Base-by-base conservation (phyloP, 2,329 filamentous ascomycete genomes). In the Pyrenophora tritici-repentis region DNA sequence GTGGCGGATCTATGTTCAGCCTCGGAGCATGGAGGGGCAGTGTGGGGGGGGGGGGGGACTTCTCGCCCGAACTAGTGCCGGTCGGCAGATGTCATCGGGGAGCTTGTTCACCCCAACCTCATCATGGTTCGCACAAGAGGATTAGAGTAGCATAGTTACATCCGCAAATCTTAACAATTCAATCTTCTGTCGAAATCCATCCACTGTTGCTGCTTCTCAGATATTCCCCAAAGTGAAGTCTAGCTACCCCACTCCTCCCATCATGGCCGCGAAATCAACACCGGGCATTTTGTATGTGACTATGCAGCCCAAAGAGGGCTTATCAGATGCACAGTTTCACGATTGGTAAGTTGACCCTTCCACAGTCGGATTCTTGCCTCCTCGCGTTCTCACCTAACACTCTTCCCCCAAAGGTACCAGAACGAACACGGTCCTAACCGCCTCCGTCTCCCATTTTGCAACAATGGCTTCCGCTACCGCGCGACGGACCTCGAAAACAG, bases 381-480 rank as follows among this genome's bases (percentile, higher is more conserved):
- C 9, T 62, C 56, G 31, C 45, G 39, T 35, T 49, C 43, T 3
- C 46, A 50, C 41, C 59, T 66, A 33, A 62, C 46, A 20, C 89
- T 51, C 6, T 36, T 34, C 7, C 22, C 48, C 16, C 31, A 16
- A 36, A 70, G 67, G 67, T 96, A 96, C 79, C 92, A 95, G 78
- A 94, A 91, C 73, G 91, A 96, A 77, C 91, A 96, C 76, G 91
- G 91, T 46, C 91, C 91, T 14, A 84, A 86, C 13, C 87, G 91
- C 40, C 82, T 95, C 6, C 87, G 90, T 41, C 77, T 95, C 12
- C 84, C 89, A 3, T 86, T 88, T 63, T 86, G 92, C 68, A 71
- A 76, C 61, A 94, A 90, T 71, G 91, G 91, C 51, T 86, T 94
- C 62, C 87, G 91, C 36, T 96, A 91, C 75, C 82, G 80, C 20